Evolutionary conservation across 2,329 filamentous ascomycete genomes (phyloP).

Genomic region (Davidsoniella australis): DNA sequence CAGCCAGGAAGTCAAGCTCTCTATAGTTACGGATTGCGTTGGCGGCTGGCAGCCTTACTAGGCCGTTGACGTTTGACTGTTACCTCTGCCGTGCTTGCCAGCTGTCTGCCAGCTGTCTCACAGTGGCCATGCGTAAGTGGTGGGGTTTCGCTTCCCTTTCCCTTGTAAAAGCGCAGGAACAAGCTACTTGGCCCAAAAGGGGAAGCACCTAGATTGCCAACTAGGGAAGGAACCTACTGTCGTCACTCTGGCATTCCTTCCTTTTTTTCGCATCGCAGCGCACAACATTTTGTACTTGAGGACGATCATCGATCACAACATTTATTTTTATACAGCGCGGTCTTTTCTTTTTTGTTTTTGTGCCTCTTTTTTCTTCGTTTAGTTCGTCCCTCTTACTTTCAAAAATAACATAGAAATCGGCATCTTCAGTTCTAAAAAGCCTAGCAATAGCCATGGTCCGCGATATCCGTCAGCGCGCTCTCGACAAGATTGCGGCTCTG

Average conservation of each 20-base stretch:
- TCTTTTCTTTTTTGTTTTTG: background rate
- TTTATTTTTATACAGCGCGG: background rate
- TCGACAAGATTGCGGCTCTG: constrained; percentile 48
- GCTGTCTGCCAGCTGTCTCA: background rate
- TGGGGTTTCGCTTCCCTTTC: background rate
- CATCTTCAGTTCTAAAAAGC: background rate
- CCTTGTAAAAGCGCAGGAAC: background rate
- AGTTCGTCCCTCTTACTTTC: background rate
- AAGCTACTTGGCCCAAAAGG: constrained; percentile 7
- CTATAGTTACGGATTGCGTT: constrained; percentile 10
- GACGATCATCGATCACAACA: too few species aligned
- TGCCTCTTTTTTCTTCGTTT: background rate
- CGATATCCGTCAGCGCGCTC: constrained; percentile 42
- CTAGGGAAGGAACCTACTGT: background rate
- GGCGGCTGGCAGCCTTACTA: constrained; percentile 33
- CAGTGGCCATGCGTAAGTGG: background rate
- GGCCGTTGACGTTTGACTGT: background rate
- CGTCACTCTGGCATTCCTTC: background rate
- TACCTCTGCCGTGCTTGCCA: background rate
- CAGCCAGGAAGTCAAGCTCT: constrained; percentile 2
- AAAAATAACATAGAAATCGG: background rate
- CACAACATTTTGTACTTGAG: too few species aligned
- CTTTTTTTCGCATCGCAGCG: background rate
- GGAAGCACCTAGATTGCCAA: constrained; percentile 4
- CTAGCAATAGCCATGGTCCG: constrained; percentile 25